These are phyloP conservation scores for Epichloe bromicola DNA, from an alignment of 2,329 filamentous ascomycete species.

Conservation along the genomic window DNA sequence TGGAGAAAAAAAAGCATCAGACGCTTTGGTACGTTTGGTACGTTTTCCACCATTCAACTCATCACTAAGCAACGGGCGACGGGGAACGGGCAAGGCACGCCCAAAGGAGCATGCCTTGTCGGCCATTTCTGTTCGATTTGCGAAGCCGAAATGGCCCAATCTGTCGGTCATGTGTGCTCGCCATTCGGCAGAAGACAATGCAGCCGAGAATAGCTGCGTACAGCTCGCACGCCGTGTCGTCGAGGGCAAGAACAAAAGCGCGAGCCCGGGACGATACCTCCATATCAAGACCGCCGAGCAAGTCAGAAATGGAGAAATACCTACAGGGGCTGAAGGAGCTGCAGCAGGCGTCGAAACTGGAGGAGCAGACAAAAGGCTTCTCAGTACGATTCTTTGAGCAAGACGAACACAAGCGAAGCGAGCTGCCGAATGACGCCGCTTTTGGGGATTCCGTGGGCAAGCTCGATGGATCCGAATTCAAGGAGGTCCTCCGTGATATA, in stretches of 20 bases:
- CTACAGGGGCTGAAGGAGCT: slow-evolving; percentile 16
- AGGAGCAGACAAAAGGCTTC: slow-evolving; percentile 12
- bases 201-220: slow-evolving; percentile 19
- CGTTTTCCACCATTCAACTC: background rate
- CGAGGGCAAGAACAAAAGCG: slow-evolving; percentile 9
- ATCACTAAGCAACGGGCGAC: background rate
- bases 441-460: slow-evolving; percentile 26
- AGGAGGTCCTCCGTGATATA: slow-evolving; percentile 23
- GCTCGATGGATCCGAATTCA: slow-evolving; percentile 23
- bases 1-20: background rate
- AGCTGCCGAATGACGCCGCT: slow-evolving; percentile 26
- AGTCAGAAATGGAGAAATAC: slow-evolving; percentile 15
- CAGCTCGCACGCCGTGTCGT: slow-evolving; percentile 17
- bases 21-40: background rate
- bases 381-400: slow-evolving; percentile 37
- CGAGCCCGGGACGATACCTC: slow-evolving; percentile 8
- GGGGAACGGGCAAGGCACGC: background rate
- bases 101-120: slow-evolving; percentile 20
- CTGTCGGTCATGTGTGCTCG: slow-evolving; percentile 24
- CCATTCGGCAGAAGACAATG: slow-evolving; percentile 16
- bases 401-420: slow-evolving; percentile 22
- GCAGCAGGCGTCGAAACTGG: slow-evolving; percentile 9
- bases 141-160: slow-evolving; percentile 21
- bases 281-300: slow-evolving; percentile 13
- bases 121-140: slow-evolving; percentile 23